These are phyloP conservation scores for Cystobasidiaceae sp. DNA, from an alignment of 1,284 basidiomycete species.

Conservation along the genomic window DNA sequence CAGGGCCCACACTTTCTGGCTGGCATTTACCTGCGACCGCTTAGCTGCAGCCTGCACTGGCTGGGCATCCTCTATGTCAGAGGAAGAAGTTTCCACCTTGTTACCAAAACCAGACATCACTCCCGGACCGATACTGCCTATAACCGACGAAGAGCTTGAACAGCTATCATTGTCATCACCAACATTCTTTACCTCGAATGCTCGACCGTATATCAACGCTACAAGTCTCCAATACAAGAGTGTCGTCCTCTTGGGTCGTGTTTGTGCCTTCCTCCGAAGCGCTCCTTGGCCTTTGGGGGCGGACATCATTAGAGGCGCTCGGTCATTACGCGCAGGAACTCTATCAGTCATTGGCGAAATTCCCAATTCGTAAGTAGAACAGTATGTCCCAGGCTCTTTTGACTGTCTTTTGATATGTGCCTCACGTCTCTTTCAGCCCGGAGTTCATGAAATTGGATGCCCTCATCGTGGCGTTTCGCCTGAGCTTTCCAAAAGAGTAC, in stretches of 20 bases:
- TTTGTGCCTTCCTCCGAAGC: slow-evolving; percentile 35
- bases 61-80: slow-evolving; percentile 37
- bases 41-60: slow-evolving; percentile 37
- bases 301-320: slow-evolving; percentile 13
- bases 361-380: slow-evolving; percentile 2
- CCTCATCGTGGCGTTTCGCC: slow-evolving; percentile 35
- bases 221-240: slow-evolving; percentile 38
- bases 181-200: slow-evolving; percentile 37
- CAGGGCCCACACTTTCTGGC: slow-evolving; percentile 34
- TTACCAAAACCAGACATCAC: slow-evolving; percentile 27
- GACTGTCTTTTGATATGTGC: not conserved
- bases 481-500: slow-evolving; percentile 40
- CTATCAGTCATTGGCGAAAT: slow-evolving; percentile 3
- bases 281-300: slow-evolving; percentile 25
- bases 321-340: not conserved
- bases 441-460: slow-evolving; percentile 39
- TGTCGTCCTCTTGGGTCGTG: slow-evolving; percentile 36
- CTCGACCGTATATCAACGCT: slow-evolving; percentile 34
- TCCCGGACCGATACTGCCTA: slow-evolving; percentile 20
- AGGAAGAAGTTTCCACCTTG: slow-evolving; percentile 38
- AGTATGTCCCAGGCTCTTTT: not conserved
- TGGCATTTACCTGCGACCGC: slow-evolving; percentile 35
- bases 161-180: slow-evolving; percentile 34
- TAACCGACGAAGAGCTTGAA: slow-evolving; percentile 15
- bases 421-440: slow-evolving; percentile 20